Evolutionary conservation across 768 basidiomycete species (phyloP), one percentile per base, ranked within the genome.

Genomic region (Auricularia sp.): DNA sequence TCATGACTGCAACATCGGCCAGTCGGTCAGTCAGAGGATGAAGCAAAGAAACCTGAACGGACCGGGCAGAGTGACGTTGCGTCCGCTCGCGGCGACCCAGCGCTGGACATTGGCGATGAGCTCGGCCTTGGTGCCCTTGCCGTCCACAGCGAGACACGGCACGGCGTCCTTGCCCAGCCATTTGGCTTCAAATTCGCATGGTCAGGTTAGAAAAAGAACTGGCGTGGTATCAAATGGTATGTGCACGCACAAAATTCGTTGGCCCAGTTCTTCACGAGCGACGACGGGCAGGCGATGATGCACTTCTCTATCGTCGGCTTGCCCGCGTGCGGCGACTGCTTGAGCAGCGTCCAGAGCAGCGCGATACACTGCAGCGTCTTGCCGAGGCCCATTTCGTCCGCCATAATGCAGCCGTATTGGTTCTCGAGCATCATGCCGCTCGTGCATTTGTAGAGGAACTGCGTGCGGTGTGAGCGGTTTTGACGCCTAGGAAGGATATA

Each of bases 361-460:
- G 96, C 82, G 66, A 99, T 98, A 72, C 97, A 98, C 72, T 99
- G 97, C 16, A 99, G 80, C 16, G 95, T 96, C 75, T 97, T 95
- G 18, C 93, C 96, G 14, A 98, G 84, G 70, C 96, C 96, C 96
- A 99, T 99, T 75, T 96, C 96, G 71, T 99, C 96, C 1, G 96
- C 96, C 96, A 99, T 98, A 74, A 99, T 99, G 71, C 96, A 98
- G 0, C 81, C 81, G 65, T 76, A 79, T 66, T 96, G 93, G 70
- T 93, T 90, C 56, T 92, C 88, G 43, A 90, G 90, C 64, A 95
- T 75, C 86, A 95, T 90, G 0, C 95, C 97, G 0, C 94, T 97
- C 3, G 94, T 87, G 74, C 95, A 97, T 74, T 85, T 87, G 76
- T 96, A 99, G 74, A 99, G 74, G 75, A 99, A 98, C 94, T 99